Percentiles rank a stretch among this genome's conserved stretches.
phyloP scores from a whole-genome alignment of 1,284 basidiomycete genomes.

The Cronartium quercuum region DNA sequence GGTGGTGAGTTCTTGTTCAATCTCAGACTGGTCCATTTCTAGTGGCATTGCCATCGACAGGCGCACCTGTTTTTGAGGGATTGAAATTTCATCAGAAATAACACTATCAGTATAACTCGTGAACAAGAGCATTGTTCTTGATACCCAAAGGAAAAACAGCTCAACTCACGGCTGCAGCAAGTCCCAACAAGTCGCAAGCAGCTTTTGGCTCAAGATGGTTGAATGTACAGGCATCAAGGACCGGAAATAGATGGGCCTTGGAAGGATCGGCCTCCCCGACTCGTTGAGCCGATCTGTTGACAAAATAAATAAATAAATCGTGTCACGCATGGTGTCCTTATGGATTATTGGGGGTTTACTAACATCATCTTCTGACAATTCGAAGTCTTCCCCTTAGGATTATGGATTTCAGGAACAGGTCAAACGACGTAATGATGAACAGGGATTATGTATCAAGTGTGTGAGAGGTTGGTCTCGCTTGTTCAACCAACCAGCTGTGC shows the following conservation, averaged over 20 bases:
- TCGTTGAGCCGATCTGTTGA: not conserved
- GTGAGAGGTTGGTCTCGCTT: not conserved
- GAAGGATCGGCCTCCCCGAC: not conserved
- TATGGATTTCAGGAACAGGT: not conserved
- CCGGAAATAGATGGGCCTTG: not conserved
- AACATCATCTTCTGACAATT: not conserved
- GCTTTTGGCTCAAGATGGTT: not conserved
- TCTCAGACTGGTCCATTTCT: not conserved
- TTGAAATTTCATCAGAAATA: too few relatives aligned
- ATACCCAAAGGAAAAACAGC: not conserved
- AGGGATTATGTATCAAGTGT: not conserved
- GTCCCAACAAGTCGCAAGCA: not conserved
- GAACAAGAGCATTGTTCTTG: too few relatives aligned
- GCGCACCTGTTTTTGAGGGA: not conserved
- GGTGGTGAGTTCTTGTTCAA: too few relatives aligned
- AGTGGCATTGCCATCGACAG: not conserved
- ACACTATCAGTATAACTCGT: too few relatives aligned
- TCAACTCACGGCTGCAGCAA: not conserved
- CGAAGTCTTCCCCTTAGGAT: not conserved
- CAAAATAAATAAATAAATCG: not conserved
- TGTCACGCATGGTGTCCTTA: not conserved
- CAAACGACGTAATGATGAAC: not conserved
- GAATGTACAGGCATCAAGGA: not conserved
- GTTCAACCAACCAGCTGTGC: not conserved
- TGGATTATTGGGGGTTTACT: not conserved